These are phyloP conservation scores for Corylus avellana DNA, from an alignment of 306 rosid species.

Conservation along the genomic window DNA sequence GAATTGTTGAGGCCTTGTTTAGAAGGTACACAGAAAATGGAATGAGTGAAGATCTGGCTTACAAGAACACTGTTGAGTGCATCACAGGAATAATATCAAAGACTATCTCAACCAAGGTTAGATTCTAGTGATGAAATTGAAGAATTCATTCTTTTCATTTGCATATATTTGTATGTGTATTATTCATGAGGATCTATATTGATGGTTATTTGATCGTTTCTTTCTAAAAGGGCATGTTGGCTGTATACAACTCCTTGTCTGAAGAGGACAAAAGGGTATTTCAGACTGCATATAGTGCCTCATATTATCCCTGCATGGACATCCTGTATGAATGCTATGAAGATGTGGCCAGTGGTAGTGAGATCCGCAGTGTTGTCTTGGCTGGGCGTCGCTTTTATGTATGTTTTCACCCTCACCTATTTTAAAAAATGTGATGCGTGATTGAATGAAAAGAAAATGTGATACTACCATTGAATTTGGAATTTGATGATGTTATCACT, in stretches of 20 bases:
- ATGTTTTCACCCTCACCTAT: constrained; percentile 26
- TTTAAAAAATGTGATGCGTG: neutral
- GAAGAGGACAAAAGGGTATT: constrained; percentile 80
- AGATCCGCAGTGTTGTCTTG: constrained; percentile 94
- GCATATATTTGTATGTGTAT: neutral
- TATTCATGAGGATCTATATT: constrained; percentile 15
- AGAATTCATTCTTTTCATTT: neutral
- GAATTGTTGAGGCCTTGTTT: constrained; percentile 88
- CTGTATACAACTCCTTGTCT: constrained; percentile 75
- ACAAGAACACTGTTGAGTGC: constrained; percentile 91
- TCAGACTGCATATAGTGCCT: constrained; percentile 93
- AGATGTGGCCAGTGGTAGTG: constrained; percentile 89
- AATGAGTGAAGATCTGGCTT: constrained; percentile 85
- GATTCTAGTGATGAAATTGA: constrained; percentile 16
- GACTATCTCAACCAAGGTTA: constrained; percentile 87
- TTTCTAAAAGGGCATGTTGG: constrained; percentile 73
- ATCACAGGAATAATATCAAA: constrained; percentile 82
- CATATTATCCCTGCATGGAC: constrained; percentile 94
- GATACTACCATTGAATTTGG: neutral
- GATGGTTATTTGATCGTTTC: constrained; percentile 15
- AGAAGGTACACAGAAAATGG: constrained; percentile 92
- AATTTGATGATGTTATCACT: neutral
- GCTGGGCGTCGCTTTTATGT: constrained; percentile 97
- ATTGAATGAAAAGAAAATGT: neutral
- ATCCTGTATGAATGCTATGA: constrained; percentile 97